Evolutionary conservation across 495 filamentous ascomycete genomes (phyloP).

Genomic region (Cudoniella acicularis): DNA sequence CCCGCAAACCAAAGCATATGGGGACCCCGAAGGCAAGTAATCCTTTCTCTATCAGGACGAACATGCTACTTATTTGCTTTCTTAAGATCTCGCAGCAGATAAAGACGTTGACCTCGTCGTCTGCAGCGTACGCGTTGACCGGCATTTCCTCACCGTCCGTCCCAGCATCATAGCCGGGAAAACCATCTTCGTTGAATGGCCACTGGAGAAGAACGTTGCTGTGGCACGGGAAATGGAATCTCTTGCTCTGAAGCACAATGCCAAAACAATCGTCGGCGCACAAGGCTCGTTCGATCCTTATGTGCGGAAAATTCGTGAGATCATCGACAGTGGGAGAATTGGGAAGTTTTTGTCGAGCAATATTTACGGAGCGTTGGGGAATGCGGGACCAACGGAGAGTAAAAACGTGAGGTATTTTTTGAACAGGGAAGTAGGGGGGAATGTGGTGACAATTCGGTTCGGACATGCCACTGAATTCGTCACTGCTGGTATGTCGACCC

Average conservation of each 20-base stretch:
- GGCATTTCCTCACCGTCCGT: conserved; percentile 41
- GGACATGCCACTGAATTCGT: conserved; percentile 38
- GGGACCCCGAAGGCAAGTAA: conserved; percentile 42
- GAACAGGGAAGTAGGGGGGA: conserved; percentile 42
- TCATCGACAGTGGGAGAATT: conserved; percentile 44
- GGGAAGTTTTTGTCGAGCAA: conserved; percentile 50
- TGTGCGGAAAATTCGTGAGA: conserved; percentile 38
- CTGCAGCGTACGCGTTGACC: conserved; percentile 48
- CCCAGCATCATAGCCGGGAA: conserved; percentile 54
- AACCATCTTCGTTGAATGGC: conserved; percentile 57
- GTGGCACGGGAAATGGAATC: conserved; percentile 39
- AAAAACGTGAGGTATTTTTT: conserved; percentile 42
- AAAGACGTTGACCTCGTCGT: conserved; percentile 56
- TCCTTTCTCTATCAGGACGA: no score
- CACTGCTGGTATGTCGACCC: conserved; percentile 13
- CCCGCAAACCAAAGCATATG: conserved; percentile 43
- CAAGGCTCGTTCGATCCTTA: conserved; percentile 44
- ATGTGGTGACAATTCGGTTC: conserved; percentile 45
- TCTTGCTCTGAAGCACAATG: conserved; percentile 31
- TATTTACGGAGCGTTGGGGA: conserved; percentile 30
- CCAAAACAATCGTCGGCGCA: conserved; percentile 46
- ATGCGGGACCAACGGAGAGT: conserved; percentile 23
- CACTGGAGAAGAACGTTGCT: conserved; percentile 32
- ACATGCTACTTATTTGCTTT: no score
- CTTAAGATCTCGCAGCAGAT: conserved; percentile 32